Conservation (phyloP, 208 protist genomes). For the Jaenimonas drosophilae region DNA sequence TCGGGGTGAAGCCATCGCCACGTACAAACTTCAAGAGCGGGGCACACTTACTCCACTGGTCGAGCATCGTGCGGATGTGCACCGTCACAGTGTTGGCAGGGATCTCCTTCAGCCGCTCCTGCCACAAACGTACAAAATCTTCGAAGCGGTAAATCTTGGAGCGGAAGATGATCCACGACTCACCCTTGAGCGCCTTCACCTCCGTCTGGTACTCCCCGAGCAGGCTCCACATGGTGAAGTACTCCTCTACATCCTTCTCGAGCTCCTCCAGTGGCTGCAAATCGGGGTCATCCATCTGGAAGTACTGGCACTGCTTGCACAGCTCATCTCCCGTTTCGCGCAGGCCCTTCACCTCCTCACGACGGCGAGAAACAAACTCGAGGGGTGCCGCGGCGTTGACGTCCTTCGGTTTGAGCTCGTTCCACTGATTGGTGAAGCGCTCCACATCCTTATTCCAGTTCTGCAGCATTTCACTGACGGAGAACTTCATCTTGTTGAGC, state of each 20-base stretch:
- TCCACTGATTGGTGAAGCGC: conserved; percentile 90
- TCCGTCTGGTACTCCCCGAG: conserved; percentile 82
- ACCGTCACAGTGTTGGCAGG: conserved; percentile 69
- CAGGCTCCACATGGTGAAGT: conserved; percentile 80
- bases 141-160: conserved; percentile 92
- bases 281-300: conserved; percentile 83
- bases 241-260: conserved; percentile 76
- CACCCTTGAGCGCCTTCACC: conserved; percentile 55
- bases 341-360: conserved; percentile 71
- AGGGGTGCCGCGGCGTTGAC: conserved; percentile 59
- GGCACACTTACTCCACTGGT: conserved; percentile 70
- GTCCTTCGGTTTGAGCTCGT: conserved; percentile 92
- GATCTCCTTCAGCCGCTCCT: conserved; percentile 76
- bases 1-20: conserved; percentile 92
- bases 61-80: conserved; percentile 84
- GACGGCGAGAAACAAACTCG: conserved; percentile 69
- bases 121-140: conserved; percentile 92
- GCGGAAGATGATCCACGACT: conserved; percentile 93
- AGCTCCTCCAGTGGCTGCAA: conserved; percentile 70
- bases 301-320: conserved; percentile 87
- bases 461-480: conserved; percentile 60
- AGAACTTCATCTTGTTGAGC: conserved; percentile 49
- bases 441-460: conserved; percentile 77
- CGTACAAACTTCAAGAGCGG: conserved; percentile 90
- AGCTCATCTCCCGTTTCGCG: conserved; percentile 60